Base-by-base conservation (phyloP, 345 rosid species). In the Eutrema japonicum region DNA sequence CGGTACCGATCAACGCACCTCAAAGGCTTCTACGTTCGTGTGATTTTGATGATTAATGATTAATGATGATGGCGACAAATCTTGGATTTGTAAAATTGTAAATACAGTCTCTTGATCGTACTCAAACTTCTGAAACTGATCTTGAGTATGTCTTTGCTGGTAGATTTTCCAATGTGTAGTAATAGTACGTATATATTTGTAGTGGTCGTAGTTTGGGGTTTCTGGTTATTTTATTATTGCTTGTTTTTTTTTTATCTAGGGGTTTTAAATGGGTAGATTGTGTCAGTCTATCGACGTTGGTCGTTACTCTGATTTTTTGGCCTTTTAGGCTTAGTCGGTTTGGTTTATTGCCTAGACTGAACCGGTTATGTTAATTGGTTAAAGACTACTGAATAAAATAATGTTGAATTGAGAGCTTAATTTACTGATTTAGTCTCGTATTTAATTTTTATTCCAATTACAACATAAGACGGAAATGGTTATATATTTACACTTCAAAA, bases 21-120 rank as follows among this genome's bases (percentile, higher is more conserved):
- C 90, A 13, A 92, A 87, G 83, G 99, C 99, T 61, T 95, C 99
- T 26, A 95, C 93, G 9, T 83, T 77, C 57, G 75, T 71, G 4
- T 77, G 73, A 71, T 47, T 36, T 42, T 58, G 43, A 47, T 64
- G 66, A 12, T 61, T 61, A 14, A 22, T 60, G 42, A 9, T 41
- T 18, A 33, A 33, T 18, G 22, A 22, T 62, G 53, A 69, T 75
- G 79, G 30, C 75, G 75, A 69, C 12, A 66, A 75, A 35, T 48
- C 4, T 51, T 68, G 47, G 73, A 50, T 68, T 70, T 53, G 71
- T 57, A 5, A 53, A 36, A 37, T 4, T 75, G 79, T 76, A 68
- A 7, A 70, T 76, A 38, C 9, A 76, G 55, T 66, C 22, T 74
- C 35, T 61, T 60, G 64, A 35, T 61, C 62, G 30, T 50, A 5